Evolutionary conservation across 352 stramenopile genomes (phyloP), one percentile per base, ranked within the genome.

Genomic region (Globisporangium perplexum): DNA sequence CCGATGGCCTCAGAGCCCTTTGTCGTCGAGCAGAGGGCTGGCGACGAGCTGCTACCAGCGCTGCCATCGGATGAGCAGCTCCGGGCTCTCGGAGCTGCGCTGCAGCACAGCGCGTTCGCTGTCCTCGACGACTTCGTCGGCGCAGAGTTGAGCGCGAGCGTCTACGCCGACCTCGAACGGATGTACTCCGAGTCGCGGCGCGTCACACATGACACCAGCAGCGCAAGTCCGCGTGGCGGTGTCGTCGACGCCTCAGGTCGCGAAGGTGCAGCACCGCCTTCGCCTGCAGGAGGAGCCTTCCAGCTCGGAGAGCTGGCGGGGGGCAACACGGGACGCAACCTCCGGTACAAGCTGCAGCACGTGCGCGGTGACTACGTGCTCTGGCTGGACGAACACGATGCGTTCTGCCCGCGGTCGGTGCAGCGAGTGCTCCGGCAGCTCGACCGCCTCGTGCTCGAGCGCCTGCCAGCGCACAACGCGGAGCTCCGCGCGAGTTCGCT

Each of bases 311-410:
- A 76, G 15, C 71, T 83, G 1, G 70, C 73, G 0, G 70, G 70
- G 5, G 73, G 73, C 24, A 69, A 66, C 41, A 75, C 73, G 6
- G 73, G 73, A 1, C 57, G 60, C 15, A 79, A 75, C 36, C 36
- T 81, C 7, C 62, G 70, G 7, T 83, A 81, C 52, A 68, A 72
- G 43, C 74, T 78, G 70, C 41, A 51, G 18, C 62, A 77, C 14
- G 68, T 83, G 22, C 70, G 73, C 23, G 73, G 73, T 2, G 73
- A 83, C 47, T 69, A 72, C 52, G 59, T 83, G 44, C 55, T 77
- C 4, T 83, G 73, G 73, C 26, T 81, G 8, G 68, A 79, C 46
- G 73, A 75, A 43, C 47, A 50, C 12, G 68, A 83, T n/a, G 7
- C 46, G 15, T 70, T 51, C 26, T 79, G 73, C 50, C 60, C 70